Base-by-base conservation (phyloP, 257 asterid genomes). In the Gentiana macrophylla region DNA sequence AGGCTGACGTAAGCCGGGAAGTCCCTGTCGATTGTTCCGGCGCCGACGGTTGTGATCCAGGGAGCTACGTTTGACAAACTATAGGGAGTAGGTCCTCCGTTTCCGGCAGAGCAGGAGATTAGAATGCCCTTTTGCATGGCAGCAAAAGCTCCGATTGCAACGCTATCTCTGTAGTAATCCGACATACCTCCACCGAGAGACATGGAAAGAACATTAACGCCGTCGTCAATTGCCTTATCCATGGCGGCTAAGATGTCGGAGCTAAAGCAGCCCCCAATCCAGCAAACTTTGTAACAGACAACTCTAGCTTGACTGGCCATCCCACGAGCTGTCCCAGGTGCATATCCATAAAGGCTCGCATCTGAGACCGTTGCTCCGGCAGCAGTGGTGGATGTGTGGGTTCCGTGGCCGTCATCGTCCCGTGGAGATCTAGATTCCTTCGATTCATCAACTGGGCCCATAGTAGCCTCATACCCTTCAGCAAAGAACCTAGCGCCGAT, bases 381-480 rank as follows among this genome's bases (percentile, higher is more conserved):
- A 12, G 98, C 94, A 1, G 97, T 91, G 37, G 94, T 61, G 3
- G 98, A 69, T 0, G 98, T 91, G 73, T 91, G 98, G 36, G 98
- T 87, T 33, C 98, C 97, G 6, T 91, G 97, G 1, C 98, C 98
- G 11, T 87, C 95, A 56, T 84, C 94, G 55, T 91, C 98, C 0
- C 95, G 69, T 3, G 98, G 80, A 4, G 97, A 91, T 74, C 62
- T 91, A 0, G 84, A 83, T 24, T 87, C 97, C 55, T 70, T 77
- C 0, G 93, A 35, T 43, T 57, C 86, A 57, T 87, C 90, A 12
- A 87, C 67, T 12, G 93, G 81, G 52, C 95, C 96, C 13, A 80
- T 52, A 0, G 84, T 74, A 1, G 93, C 92, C 61, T 91, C 98
- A 24, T 84, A 84, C 2, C 98, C 95, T 1, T 33, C 78, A 0